Evolutionary conservation across 257 asterid genomes (phyloP).

Genomic region (Solanum neorickii): DNA sequence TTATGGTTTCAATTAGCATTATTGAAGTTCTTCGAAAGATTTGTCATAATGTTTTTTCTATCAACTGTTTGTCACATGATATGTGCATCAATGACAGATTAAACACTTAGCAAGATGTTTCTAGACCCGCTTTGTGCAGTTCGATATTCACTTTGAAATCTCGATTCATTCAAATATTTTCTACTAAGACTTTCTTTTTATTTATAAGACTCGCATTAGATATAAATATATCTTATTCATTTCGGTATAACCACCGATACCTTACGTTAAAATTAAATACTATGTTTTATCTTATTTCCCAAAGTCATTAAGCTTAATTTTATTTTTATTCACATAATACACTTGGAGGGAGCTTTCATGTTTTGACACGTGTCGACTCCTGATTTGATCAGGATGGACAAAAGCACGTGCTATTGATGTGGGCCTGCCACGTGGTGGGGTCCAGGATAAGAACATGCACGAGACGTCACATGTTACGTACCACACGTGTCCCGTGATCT

Average conservation of each 20-base stretch:
- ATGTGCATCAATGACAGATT: background rate
- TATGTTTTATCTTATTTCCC: background rate
- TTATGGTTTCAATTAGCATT: background rate
- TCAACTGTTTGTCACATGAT: background rate
- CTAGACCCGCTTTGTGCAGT: background rate
- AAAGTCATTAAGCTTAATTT: background rate
- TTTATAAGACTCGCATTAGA: no score
- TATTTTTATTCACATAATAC: background rate
- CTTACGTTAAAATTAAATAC: background rate
- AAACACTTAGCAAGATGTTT: background rate
- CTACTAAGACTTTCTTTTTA: no score
- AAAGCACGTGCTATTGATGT: background rate
- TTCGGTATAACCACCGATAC: background rate
- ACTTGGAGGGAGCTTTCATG: background rate
- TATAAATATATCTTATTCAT: background rate
- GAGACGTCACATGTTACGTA: constrained; percentile 24
- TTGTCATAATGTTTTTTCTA: background rate
- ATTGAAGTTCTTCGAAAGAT: background rate
- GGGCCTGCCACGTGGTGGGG: constrained; percentile 28
- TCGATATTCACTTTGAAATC: background rate
- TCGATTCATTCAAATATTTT: background rate
- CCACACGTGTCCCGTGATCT: constrained; percentile 29
- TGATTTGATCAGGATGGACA: background rate
- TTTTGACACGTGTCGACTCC: background rate
- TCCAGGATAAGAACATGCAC: constrained; percentile 11